These are phyloP conservation scores for Pichia sp. DNA, from an alignment of 1,139 yeast genomes.

Conservation along the genomic window DNA sequence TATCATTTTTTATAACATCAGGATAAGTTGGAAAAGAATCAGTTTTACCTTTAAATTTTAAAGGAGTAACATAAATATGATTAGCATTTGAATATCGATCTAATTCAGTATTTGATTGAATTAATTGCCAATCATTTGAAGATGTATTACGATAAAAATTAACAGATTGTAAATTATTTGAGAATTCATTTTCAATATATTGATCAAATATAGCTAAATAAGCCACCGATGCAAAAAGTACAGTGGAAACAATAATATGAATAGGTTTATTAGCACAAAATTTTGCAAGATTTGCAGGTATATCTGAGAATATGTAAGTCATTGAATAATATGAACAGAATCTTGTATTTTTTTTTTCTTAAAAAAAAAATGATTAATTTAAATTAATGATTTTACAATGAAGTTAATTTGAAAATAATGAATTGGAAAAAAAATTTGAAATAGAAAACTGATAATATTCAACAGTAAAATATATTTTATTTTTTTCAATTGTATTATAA, in stretches of 20 bases:
- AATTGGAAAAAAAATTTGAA: too few species aligned
- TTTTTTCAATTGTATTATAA: too few species aligned
- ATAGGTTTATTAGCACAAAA: conserved; percentile 80
- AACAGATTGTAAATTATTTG: conserved; percentile 10
- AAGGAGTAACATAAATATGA: conserved; percentile 47
- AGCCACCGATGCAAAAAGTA: conserved; percentile 73
- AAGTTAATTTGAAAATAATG: too few species aligned
- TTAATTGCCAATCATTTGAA: conserved; percentile 8
- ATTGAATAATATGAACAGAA: not conserved
- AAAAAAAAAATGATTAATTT: too few species aligned
- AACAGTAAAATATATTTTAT: too few species aligned
- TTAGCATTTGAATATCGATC: conserved; percentile 13
- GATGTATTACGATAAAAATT: conserved; percentile 9
- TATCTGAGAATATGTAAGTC: conserved; percentile 20
- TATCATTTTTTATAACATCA: conserved; percentile 23
- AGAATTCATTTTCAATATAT: conserved; percentile 38
- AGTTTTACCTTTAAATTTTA: conserved; percentile 38
- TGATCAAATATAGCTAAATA: conserved; percentile 79
- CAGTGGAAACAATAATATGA: conserved; percentile 71
- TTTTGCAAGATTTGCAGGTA: conserved; percentile 47
- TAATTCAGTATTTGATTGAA: conserved; percentile 6
- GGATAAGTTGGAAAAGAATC: conserved; percentile 26
- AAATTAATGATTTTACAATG: too few species aligned
- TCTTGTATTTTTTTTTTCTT: too few species aligned
- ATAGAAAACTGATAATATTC: too few species aligned